Base-by-base conservation (phyloP, 2,329 filamentous ascomycete genomes). In the Pyrenochaeta sp. region DNA sequence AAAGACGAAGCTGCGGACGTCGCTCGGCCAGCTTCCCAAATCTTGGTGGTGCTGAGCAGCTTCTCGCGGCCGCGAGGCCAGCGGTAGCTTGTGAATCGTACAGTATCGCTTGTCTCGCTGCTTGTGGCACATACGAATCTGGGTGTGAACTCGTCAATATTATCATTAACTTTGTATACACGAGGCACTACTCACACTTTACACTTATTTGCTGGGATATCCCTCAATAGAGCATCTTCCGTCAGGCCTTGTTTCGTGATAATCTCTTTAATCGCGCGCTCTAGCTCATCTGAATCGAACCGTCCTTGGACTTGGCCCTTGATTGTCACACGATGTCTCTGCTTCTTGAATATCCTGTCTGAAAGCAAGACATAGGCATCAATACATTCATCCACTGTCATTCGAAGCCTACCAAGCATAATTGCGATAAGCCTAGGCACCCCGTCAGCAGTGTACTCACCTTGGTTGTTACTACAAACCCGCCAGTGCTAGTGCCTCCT, bases 41-140 rank as follows among this genome's bases (percentile, higher is more conserved):
- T 60, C 30, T 67, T 71, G 36, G 50, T 50, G n/a, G 45, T 61
- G 51, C 58, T 45, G 4, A 27, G 23, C 23, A 27, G 23, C 4
- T 27, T 9, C 47, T 68, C 63, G 39, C 51, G 57, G 15, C 64
- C 60, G 44, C 52, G 60, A 21, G 56, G 60, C 7, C 64, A 61
- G 18, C 57, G 49, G 60, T 77, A 78, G 60, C 66, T 75, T 9
- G 64, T 69, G 15, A 77, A 60, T 45, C 63, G 65, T 21, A 73
- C 71, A 3, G 66, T 72, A 32, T 69, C 64, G 11, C 61, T 63
- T 2, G 36, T 39, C 3, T 39, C 36, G n/a, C 21, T 39, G 36
- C 36, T 39, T 11, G 11, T 10, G 7, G 36, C 36, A 14, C 49
- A 57, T 20, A 53, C 49, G 15, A 52, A 57, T 53, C 18, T 23